phyloP scores from a whole-genome alignment of 208 protist genomes.

The Acanthamoeba sp. region DNA sequence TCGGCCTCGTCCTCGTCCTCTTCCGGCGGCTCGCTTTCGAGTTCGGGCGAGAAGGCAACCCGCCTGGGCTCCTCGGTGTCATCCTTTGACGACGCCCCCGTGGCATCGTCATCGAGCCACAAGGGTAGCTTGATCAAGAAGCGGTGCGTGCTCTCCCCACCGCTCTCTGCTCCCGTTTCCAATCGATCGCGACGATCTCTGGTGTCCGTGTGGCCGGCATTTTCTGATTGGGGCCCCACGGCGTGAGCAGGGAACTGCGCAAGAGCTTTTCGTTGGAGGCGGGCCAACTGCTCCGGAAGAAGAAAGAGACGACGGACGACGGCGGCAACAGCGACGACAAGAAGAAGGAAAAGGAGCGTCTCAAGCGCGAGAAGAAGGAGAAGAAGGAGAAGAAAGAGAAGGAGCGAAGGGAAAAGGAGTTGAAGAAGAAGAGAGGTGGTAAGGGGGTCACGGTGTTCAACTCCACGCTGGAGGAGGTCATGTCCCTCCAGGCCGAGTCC shows the following conservation, averaged over 20 bases:
- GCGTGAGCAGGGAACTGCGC: not conserved
- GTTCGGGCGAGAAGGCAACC: not conserved
- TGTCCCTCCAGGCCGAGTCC: conserved; percentile 31
- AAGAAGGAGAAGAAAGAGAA: conserved; percentile 17
- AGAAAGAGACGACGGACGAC: not conserved
- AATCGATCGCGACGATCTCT: no score
- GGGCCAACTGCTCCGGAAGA: not conserved
- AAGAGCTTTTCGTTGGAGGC: not conserved
- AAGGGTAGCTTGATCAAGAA: not conserved
- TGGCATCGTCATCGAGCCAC: not conserved
- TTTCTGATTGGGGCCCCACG: no score
- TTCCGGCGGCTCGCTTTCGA: not conserved
- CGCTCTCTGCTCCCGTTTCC: no score
- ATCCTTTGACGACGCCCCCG: not conserved
- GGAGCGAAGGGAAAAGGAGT: not conserved
- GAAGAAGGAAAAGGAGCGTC: conserved; percentile 27
- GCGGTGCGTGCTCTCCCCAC: not conserved
- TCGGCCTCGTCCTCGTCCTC: not conserved
- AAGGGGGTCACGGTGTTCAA: conserved; percentile 8
- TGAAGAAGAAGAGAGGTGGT: not conserved
- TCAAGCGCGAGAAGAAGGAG: conserved; percentile 27
- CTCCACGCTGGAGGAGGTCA: conserved; percentile 18
- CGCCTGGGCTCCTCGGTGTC: not conserved
- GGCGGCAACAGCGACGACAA: not conserved
- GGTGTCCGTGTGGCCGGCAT: no score